phyloP scores from a whole-genome alignment of 139 green algal genomes.

The Chlorella vulgaris region DNA sequence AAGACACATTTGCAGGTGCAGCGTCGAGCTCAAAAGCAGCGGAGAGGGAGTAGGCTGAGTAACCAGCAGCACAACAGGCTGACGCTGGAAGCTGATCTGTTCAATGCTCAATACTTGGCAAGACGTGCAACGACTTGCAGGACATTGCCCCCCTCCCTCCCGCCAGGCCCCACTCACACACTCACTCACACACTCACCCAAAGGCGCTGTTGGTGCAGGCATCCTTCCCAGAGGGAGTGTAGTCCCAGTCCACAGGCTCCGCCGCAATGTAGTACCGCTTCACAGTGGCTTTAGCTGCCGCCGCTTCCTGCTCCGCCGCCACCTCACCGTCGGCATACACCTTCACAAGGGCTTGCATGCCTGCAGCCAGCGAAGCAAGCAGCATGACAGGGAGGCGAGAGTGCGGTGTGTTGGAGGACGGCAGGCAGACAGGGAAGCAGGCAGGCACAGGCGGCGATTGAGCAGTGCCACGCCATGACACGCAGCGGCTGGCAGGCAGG shows the following conservation, averaged over 20 bases:
- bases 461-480: too few species aligned
- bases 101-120: background rate
- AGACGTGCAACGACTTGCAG: too few species aligned
- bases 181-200: background rate
- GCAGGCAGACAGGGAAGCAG: background rate
- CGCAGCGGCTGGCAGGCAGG: background rate
- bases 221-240: conserved; percentile 43
- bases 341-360: conserved; percentile 21
- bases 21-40: too few species aligned
- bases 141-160: too few species aligned
- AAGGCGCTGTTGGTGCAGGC: conserved; percentile 17
- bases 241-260: conserved; percentile 53
- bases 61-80: too few species aligned
- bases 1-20: too few species aligned
- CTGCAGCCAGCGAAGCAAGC: background rate
- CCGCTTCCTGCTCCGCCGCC: background rate
- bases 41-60: too few species aligned
- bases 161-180: too few species aligned
- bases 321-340: conserved; percentile 20
- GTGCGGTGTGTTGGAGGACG: too few species aligned
- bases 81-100: too few species aligned
- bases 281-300: conserved; percentile 2
- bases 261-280: conserved; percentile 55
- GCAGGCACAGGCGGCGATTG: background rate
- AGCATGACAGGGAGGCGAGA: background rate